These are phyloP conservation scores for Sugiyamaella americana DNA, from an alignment of 805 yeast species.

Conservation along the genomic window DNA sequence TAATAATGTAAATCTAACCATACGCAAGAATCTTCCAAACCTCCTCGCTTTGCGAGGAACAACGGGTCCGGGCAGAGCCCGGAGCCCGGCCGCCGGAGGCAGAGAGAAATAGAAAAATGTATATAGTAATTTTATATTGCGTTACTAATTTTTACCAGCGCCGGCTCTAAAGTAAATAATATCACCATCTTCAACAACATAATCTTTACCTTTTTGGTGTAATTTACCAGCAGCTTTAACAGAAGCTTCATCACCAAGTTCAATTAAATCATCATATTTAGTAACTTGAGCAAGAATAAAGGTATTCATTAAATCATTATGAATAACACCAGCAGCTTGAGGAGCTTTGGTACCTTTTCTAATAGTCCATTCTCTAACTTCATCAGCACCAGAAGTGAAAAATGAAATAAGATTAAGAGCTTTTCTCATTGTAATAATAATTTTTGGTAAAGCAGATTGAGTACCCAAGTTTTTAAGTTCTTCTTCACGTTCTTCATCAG, in stretches of 20 bases:
- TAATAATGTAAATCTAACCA: too few species aligned
- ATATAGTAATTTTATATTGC: too few species aligned
- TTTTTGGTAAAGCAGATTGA: conserved; percentile 51
- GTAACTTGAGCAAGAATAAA: conserved; percentile 73
- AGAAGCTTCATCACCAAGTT: conserved; percentile 46
- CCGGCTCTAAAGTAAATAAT: conserved; percentile 58
- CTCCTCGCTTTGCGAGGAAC: too few species aligned
- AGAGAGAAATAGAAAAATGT: too few species aligned
- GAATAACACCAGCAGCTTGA: conserved; percentile 87
- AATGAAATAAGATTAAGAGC: conserved; percentile 69
- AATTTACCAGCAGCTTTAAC: conserved; percentile 56
- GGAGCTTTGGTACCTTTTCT: conserved; percentile 72
- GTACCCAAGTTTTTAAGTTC: conserved; percentile 17
- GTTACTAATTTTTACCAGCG: conserved; percentile 13
- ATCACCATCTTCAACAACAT: conserved; percentile 80
- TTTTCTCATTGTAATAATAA: conserved; percentile 60
- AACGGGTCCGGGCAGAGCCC: too few species aligned
- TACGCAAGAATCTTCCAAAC: too few species aligned
- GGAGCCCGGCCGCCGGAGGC: too few species aligned
- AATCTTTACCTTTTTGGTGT: conserved; percentile 67
- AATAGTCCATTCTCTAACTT: conserved; percentile 86
- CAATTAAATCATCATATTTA: conserved; percentile 55
- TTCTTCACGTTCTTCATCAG: conserved; percentile 29
- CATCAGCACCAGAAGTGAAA: conserved; percentile 81
- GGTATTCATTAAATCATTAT: conserved; percentile 75